These are phyloP conservation scores for Alternaria burnsii DNA, from an alignment of 2,329 filamentous ascomycete species.

Conservation along the genomic window DNA sequence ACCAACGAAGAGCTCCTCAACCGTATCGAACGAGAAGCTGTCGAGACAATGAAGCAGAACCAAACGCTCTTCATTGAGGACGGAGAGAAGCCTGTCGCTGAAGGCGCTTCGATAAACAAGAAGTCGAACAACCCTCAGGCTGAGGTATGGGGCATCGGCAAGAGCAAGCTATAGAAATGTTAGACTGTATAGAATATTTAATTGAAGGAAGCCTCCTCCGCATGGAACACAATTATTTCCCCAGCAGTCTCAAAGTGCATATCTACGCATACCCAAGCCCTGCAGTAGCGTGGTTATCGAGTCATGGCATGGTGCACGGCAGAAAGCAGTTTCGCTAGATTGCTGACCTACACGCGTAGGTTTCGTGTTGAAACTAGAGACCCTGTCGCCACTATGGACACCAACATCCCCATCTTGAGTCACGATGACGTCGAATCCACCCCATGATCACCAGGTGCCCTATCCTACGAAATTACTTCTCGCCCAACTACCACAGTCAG, in stretches of 20 bases:
- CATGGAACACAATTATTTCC: background rate
- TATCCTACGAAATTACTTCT: background rate
- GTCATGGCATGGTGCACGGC: background rate
- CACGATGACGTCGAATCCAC: slow-evolving; percentile 13
- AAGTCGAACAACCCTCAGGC: slow-evolving; percentile 53
- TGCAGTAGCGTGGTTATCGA: background rate
- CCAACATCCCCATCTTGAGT: slow-evolving; percentile 2
- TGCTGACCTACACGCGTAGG: background rate
- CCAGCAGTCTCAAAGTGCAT: background rate
- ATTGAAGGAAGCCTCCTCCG: background rate
- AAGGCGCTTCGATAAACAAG: slow-evolving; percentile 35
- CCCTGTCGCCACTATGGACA: background rate
- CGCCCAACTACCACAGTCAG: background rate
- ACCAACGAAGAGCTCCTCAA: slow-evolving; percentile 57
- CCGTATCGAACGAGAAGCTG: slow-evolving; percentile 58
- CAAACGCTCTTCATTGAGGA: slow-evolving; percentile 48
- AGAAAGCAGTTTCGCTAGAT: background rate
- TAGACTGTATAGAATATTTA: background rate
- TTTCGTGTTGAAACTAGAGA: background rate
- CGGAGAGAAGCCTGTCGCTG: slow-evolving; percentile 31
- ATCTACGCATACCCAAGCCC: no score
- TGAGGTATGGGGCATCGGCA: slow-evolving; percentile 54
- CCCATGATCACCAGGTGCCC: background rate
- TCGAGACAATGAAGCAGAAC: slow-evolving; percentile 52
- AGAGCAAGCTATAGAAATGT: slow-evolving; percentile 52